Evolutionary conservation across 1,284 basidiomycete genomes (phyloP), one percentile per base, ranked within the genome.

Genomic region (Cutaneotrichosporon curvatum): DNA sequence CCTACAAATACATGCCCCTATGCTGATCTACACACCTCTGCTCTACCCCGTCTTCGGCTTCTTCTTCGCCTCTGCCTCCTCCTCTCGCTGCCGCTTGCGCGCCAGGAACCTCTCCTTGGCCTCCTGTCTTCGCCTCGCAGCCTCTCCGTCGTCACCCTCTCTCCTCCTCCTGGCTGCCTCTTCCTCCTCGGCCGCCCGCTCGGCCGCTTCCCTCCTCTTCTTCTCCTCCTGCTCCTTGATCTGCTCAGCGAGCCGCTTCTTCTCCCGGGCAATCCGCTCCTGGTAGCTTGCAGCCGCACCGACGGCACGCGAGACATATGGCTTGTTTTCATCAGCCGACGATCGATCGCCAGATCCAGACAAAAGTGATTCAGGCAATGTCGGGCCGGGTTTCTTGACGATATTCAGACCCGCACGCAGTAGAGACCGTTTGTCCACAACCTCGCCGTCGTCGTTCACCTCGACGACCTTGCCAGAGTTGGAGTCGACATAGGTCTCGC

Each of bases 371-470:
- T 58, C 48, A 4, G 63, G 61, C 4, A 67, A 34, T 6, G 52
- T 48, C 3, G 60, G 43, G 7, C 56, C 55, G 0, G 68, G 67
- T 48, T 73, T 72, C 53, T 70, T 73, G 37, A 73, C 72, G 37
- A 96, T 78, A 66, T 99, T 99, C 49, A 99, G 75, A 2, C 95
- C 95, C 4, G 89, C 90, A 28, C 82, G 81, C 34, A 98, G 77
- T 9, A 99, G 76, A 37, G 94, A 86, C 46, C 92, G 84, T 64
- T 94, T 91, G 75, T 98, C 94, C 41, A 99, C 85, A 41, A 98
- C 88, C 68, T 95, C 86, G 61, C 91, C 91, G 60, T 97, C 92
- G 67, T 98, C 95, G 70, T 98, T 98, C 41, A 97, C 75, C 69
- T 96, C 92, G 34, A 98, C 84, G n/a, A 82, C 77, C 67, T 87